A percentile compares a stretch with the other conserved stretches of the same genome.
Conservation (phyloP, 202 grass and related monocot genomes). For the Brachypodium distachyon region DNA sequence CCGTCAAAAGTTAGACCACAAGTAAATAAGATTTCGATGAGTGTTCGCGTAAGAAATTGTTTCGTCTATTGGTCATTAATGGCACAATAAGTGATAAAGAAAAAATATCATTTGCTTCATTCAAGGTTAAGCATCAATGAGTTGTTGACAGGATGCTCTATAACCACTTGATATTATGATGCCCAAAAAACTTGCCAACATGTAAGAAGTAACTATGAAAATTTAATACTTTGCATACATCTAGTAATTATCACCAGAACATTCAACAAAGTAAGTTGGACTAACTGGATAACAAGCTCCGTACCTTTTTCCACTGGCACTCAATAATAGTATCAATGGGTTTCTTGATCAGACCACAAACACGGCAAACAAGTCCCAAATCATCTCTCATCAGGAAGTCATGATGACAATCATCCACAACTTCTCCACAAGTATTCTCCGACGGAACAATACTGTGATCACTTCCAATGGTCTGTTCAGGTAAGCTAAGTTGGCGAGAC, state of each 20-base stretch:
- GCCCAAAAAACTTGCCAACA: not conserved
- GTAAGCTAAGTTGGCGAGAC: conserved; percentile 2
- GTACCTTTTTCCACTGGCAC: conserved; percentile 63
- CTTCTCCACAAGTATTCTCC: conserved; percentile 24
- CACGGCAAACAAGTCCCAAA: conserved; percentile 60
- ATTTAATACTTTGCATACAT: not conserved
- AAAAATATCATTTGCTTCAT: not conserved
- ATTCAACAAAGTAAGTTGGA: not conserved
- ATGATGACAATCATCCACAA: conserved; percentile 46
- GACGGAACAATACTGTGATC: conserved; percentile 6
- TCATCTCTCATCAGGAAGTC: conserved; percentile 60
- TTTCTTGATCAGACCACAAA: conserved; percentile 81
- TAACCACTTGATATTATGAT: not conserved
- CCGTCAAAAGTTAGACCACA: not conserved
- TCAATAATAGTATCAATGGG: conserved; percentile 68
- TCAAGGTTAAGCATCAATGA: not conserved
- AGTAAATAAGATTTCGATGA: not conserved
- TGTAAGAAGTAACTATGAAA: not conserved
- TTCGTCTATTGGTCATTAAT: not conserved
- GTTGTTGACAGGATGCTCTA: not conserved
- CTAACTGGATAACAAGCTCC: not conserved
- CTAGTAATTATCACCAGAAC: not conserved
- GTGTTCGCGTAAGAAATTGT: not conserved
- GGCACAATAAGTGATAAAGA: not conserved
- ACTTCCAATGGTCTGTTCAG: conserved; percentile 21